A percentile compares a stretch with the other conserved stretches of the same genome.
phyloP scores from a whole-genome alignment of 805 yeast genomes.

The Monosporozyma aerobia region DNA sequence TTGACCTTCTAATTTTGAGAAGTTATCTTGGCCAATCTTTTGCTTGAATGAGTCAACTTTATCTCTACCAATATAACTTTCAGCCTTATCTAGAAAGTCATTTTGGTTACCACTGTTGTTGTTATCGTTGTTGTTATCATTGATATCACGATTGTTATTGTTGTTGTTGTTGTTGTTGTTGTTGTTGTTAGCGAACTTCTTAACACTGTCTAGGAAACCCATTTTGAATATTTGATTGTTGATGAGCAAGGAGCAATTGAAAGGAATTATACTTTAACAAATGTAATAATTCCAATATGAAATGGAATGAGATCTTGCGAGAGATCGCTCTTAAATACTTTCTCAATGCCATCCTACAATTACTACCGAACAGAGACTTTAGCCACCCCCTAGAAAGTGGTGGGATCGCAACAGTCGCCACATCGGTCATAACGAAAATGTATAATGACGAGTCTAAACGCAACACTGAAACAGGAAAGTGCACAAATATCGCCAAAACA shows the following conservation, averaged over 20 bases:
- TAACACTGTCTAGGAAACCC: conserved; percentile 39
- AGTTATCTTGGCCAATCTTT: conserved; percentile 28
- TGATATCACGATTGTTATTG: conserved; percentile 21
- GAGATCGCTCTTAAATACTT: neutral
- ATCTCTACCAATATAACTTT: conserved; percentile 26
- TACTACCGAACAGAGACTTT: no score
- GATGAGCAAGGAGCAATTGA: neutral
- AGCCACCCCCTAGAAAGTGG: no score
- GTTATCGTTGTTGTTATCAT: conserved; percentile 11
- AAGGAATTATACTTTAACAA: neutral
- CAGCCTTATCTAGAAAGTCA: conserved; percentile 25
- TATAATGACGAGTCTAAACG: no score
- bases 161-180: conserved; percentile 1
- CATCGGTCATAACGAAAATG: no score
- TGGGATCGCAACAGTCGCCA: no score
- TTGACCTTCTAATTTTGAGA: conserved; percentile 21
- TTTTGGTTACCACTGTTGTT: conserved; percentile 21
- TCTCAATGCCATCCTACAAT: neutral
- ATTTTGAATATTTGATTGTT: conserved; percentile 13
- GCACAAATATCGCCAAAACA: no score
- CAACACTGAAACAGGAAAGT: no score
- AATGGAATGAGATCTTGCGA: no score
- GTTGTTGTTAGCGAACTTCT: conserved; percentile 25
- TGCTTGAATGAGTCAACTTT: conserved; percentile 20
- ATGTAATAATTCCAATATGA: no score